Conservation (phyloP, 495 filamentous ascomycete species). For the Neurospora cerealis region DNA sequence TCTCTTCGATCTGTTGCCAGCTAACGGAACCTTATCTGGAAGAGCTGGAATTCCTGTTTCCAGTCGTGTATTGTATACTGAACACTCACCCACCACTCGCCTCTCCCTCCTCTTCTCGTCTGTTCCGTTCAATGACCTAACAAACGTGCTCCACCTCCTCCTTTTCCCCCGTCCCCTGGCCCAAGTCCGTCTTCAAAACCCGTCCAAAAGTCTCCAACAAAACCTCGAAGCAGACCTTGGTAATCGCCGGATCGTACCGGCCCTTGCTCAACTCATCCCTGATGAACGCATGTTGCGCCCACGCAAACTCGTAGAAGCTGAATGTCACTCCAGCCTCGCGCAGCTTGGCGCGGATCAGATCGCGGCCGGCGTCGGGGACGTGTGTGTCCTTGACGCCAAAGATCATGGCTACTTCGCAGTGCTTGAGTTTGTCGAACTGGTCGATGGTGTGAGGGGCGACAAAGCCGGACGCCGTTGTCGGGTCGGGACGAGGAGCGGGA, state of each 20-base stretch:
- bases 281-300: slow-evolving; percentile 94
- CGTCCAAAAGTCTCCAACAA: slow-evolving; percentile 77
- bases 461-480: neutral
- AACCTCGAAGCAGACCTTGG: slow-evolving; percentile 86
- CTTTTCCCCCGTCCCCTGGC: slow-evolving; percentile 22
- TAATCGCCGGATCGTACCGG: slow-evolving; percentile 79
- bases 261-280: slow-evolving; percentile 93
- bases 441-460: slow-evolving; percentile 35
- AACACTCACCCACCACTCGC: neutral
- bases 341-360: slow-evolving; percentile 76
- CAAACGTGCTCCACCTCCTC: slow-evolving; percentile 16
- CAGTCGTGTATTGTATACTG: neutral
- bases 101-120: neutral
- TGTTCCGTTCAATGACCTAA: neutral
- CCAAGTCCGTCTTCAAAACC: slow-evolving; percentile 67
- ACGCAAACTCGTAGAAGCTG: slow-evolving; percentile 80
- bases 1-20: neutral
- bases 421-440: slow-evolving; percentile 52
- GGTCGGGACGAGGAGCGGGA: slow-evolving; percentile 7
- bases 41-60: neutral
- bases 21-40: neutral
- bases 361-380: slow-evolving; percentile 74
- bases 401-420: slow-evolving; percentile 70
- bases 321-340: slow-evolving; percentile 66
- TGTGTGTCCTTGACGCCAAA: slow-evolving; percentile 89